Evolutionary conservation across 768 basidiomycete genomes (phyloP).

Genomic region (Hydnum rufescens): DNA sequence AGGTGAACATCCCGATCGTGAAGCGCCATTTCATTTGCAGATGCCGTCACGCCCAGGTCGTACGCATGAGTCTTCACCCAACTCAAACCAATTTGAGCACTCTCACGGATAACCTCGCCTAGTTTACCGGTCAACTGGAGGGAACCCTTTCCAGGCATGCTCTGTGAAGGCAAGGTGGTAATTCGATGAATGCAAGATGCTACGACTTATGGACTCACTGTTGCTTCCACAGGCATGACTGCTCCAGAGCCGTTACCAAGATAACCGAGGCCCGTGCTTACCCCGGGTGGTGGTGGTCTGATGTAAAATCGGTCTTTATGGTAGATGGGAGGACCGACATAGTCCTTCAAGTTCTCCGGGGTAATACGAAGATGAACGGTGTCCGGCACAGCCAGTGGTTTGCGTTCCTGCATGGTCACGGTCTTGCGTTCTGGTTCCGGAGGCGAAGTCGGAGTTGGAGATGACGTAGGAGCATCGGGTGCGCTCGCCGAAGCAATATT

Average conservation of each 20-base stretch:
- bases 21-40: conserved; percentile 54
- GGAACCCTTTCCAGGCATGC: conserved; percentile 89
- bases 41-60: conserved; percentile 66
- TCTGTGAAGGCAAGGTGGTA: conserved; percentile 25
- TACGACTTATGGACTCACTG: conserved; percentile 39
- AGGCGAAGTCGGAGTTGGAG: conserved; percentile 17
- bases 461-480: conserved; percentile 35
- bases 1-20: conserved; percentile 80
- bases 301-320: conserved; percentile 87
- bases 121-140: conserved; percentile 92
- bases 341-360: conserved; percentile 79
- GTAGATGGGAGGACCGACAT: conserved; percentile 89
- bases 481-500: conserved; percentile 9
- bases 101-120: conserved; percentile 93
- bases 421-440: conserved; percentile 22
- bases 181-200: neutral
- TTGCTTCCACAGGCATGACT: conserved; percentile 93
- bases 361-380: conserved; percentile 64
- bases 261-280: conserved; percentile 89
- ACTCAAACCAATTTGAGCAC: conserved; percentile 81
- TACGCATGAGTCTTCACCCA: conserved; percentile 87
- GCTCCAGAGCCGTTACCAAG: conserved; percentile 90
- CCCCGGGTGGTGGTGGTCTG: conserved; percentile 66
- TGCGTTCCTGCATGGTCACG: conserved; percentile 56
- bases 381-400: conserved; percentile 65